Evolutionary conservation across 1,284 basidiomycete genomes (phyloP).

Genomic region (Malassezia nana): DNA sequence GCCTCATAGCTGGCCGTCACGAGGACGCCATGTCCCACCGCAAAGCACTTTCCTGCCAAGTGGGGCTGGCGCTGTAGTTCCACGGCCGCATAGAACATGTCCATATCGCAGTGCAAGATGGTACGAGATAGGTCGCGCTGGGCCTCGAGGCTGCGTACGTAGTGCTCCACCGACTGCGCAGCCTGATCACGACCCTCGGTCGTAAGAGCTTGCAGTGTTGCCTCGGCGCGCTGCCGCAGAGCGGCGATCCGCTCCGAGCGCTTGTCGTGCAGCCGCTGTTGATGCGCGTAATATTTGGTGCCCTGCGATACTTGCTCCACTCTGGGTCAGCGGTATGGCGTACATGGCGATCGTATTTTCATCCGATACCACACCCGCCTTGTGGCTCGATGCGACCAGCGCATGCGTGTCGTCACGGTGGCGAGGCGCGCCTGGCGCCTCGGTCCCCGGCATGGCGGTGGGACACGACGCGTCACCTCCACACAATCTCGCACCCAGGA

Average conservation of each 20-base stretch:
- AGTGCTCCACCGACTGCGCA: conserved; percentile 27
- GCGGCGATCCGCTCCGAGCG: conserved; percentile 61
- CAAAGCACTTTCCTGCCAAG: conserved; percentile 55
- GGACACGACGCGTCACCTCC: too few relatives aligned
- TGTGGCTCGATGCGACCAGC: conserved; percentile 39
- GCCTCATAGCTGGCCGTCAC: conserved; percentile 43
- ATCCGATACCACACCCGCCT: conserved; percentile 40
- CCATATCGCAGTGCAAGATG: conserved; percentile 66
- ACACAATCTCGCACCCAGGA: too few relatives aligned
- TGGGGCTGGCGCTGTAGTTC: conserved; percentile 66
- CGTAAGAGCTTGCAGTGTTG: conserved; percentile 21
- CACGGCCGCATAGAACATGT: conserved; percentile 47
- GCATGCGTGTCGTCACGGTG: too few relatives aligned
- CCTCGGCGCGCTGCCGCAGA: conserved; percentile 26
- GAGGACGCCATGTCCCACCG: conserved; percentile 40
- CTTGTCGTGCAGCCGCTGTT: conserved; percentile 71
- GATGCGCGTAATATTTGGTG: conserved; percentile 56
- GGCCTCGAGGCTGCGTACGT: conserved; percentile 62
- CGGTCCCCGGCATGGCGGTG: too few relatives aligned
- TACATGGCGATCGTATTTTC: too few relatives aligned
- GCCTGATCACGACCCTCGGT: conserved; percentile 24
- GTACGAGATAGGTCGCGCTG: conserved; percentile 68
- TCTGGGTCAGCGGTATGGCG: conserved; percentile 29
- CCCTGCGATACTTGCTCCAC: conserved; percentile 44
- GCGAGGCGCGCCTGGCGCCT: too few relatives aligned